phyloP scores from a whole-genome alignment of 2,329 filamentous ascomycete species.

The Calycina herbarum region DNA sequence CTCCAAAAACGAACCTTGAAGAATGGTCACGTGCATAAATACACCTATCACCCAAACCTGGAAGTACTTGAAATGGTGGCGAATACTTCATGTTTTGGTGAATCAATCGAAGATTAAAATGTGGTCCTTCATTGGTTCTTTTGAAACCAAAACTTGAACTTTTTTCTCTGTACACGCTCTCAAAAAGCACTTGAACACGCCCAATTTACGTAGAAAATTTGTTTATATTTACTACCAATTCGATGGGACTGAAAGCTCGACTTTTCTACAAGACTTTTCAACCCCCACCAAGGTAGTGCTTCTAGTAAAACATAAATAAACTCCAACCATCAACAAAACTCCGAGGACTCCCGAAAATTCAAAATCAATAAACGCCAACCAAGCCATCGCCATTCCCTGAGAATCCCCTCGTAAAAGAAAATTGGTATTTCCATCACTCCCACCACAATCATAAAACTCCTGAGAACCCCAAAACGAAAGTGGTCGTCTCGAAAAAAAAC shows the following conservation, averaged over 20 bases:
- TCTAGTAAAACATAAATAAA: not conserved
- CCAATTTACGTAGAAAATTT: too few species aligned
- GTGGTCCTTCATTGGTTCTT: too few species aligned
- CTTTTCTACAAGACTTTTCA: too few species aligned
- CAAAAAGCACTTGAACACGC: too few species aligned
- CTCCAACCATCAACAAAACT: not conserved
- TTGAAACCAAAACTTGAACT: too few species aligned
- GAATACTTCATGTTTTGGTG: not conserved
- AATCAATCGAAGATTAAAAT: not conserved
- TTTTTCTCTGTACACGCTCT: too few species aligned
- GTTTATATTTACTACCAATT: too few species aligned
- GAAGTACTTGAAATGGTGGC: not conserved
- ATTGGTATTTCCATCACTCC: constrained; percentile 1
- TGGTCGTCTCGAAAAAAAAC: too few species aligned
- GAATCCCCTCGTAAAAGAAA: not conserved
- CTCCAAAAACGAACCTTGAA: not conserved
- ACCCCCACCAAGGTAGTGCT: too few species aligned
- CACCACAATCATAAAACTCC: not conserved
- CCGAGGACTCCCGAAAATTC: not conserved
- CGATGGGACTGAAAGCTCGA: too few species aligned
- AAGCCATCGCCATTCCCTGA: not conserved
- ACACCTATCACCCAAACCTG: not conserved
- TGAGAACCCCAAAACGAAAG: not conserved
- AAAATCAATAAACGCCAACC: not conserved
- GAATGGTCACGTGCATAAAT: not conserved